phyloP scores from a whole-genome alignment of 2,329 filamentous ascomycete species.

The Penicillium thymicola region DNA sequence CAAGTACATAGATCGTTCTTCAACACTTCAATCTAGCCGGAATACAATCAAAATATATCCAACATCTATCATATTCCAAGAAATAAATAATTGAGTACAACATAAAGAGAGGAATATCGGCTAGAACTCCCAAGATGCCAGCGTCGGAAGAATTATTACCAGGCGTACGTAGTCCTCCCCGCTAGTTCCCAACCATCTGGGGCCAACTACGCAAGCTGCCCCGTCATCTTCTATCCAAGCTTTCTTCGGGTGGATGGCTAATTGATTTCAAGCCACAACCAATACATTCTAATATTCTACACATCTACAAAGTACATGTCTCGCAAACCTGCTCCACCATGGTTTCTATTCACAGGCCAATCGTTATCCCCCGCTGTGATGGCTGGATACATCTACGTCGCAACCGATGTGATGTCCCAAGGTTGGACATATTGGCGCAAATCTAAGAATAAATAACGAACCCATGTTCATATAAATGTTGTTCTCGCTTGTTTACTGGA shows the following conservation, averaged over 20 bases:
- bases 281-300: neutral
- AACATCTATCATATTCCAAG: neutral
- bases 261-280: neutral
- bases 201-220: conserved; percentile 7
- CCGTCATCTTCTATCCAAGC: conserved; percentile 20
- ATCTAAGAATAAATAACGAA: conserved; percentile 1
- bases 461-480: neutral
- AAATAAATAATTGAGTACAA: neutral
- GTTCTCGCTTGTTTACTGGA: neutral
- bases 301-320: neutral
- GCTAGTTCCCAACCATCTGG: conserved; percentile 1
- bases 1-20: neutral
- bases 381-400: neutral
- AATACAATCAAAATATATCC: neutral
- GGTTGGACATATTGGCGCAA: neutral
- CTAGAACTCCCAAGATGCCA: neutral
- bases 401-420: neutral
- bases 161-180: conserved; percentile 5
- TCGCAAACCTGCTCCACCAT: neutral
- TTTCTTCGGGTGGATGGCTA: conserved; percentile 1
- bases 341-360: neutral
- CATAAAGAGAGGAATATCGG: neutral
- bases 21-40: too few species aligned
- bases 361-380: neutral
- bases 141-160: neutral